phyloP scores from a whole-genome alignment of 768 basidiomycete genomes.

The Lentinula sp. region DNA sequence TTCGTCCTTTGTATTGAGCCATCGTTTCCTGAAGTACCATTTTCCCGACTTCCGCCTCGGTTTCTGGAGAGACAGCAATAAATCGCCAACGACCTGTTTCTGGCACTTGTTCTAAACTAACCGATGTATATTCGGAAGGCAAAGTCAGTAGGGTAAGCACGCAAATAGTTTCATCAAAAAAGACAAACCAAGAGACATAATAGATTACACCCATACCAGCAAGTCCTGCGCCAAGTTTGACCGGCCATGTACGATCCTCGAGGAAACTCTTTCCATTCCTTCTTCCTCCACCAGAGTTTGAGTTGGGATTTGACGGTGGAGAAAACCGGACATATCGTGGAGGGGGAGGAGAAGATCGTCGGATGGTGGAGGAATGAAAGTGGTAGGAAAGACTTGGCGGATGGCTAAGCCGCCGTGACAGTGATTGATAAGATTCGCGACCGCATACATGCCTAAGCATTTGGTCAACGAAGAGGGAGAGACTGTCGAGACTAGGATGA shows the following conservation, averaged over 20 bases:
- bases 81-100: slow-evolving; percentile 88
- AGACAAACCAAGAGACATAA: slow-evolving; percentile 4
- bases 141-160: neutral
- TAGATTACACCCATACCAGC: slow-evolving; percentile 3
- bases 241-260: neutral
- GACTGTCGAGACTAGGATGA: neutral
- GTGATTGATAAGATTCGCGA: neutral
- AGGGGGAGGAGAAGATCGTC: neutral
- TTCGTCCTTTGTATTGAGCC: slow-evolving; percentile 40
- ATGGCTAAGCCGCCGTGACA: neutral
- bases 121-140: neutral
- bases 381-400: neutral
- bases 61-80: slow-evolving; percentile 64
- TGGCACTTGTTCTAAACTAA: slow-evolving; percentile 76
- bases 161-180: neutral
- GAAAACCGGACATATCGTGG: slow-evolving; percentile 5
- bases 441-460: neutral
- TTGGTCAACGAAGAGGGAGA: neutral
- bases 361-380: neutral
- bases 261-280: neutral
- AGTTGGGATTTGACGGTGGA: neutral
- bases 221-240: slow-evolving; percentile 3
- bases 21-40: slow-evolving; percentile 33
- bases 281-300: neutral
- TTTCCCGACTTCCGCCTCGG: slow-evolving; percentile 44